Conservation (phyloP, 208 protist genomes). For the Leishmania gerbilli region DNA sequence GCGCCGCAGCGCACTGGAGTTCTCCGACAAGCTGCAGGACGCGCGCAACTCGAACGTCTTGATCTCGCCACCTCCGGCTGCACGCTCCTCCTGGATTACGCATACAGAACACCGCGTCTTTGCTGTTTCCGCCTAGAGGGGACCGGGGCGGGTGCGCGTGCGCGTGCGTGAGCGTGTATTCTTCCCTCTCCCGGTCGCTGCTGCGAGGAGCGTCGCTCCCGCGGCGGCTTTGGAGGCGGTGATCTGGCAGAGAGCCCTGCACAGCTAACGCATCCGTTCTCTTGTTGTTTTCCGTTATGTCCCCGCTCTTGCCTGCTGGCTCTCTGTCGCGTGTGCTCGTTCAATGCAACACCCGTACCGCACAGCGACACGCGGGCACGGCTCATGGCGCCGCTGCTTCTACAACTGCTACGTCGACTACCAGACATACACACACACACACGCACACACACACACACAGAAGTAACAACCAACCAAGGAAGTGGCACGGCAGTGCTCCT, state of each 20-base stretch:
- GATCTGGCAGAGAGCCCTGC: neutral
- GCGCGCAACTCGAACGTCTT: constrained; percentile 29
- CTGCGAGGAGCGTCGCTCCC: too few species aligned
- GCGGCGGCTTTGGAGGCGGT: neutral
- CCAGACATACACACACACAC: neutral
- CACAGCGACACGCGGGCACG: neutral
- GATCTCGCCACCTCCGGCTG: neutral
- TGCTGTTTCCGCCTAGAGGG: constrained; percentile 6
- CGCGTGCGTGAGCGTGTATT: neutral
- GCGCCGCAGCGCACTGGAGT: constrained; percentile 66
- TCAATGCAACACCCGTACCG: neutral
- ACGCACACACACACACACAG: neutral
- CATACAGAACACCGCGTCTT: constrained; percentile 30
- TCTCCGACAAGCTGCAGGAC: constrained; percentile 48
- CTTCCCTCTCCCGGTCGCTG: too few species aligned
- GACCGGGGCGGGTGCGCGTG: neutral
- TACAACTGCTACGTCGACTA: neutral
- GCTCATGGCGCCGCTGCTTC: neutral
- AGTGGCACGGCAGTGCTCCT: neutral
- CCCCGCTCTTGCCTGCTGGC: neutral
- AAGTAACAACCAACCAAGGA: too few species aligned
- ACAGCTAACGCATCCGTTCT: neutral
- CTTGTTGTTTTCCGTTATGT: neutral
- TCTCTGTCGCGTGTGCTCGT: neutral
- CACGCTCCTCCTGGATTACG: constrained; percentile 36